A percentile compares a stretch with the other conserved stretches of the same genome.
Conservation (phyloP, 2,329 filamentous ascomycete species). For the Xylaria multiplex region DNA sequence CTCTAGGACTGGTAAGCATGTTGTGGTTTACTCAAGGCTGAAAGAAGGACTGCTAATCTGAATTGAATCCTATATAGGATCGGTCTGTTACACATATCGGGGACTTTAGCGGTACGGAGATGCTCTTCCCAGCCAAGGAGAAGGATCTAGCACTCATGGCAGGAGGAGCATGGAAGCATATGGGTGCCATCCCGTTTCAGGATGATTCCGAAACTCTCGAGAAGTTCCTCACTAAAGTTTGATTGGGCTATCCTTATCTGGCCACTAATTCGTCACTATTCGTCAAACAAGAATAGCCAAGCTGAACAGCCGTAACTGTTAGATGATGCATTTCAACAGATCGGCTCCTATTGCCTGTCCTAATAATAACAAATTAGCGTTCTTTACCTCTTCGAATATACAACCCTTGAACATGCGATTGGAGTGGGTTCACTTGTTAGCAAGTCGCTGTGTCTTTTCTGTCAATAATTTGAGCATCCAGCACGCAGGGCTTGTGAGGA, state of each 20-base stretch:
- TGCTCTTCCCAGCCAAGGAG: constrained; percentile 55
- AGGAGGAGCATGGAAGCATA: constrained; percentile 53
- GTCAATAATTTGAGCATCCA: no score
- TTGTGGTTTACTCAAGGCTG: no score
- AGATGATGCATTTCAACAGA: no score
- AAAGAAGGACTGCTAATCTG: constrained; percentile 6
- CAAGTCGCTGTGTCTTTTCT: no score
- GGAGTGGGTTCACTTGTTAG: no score
- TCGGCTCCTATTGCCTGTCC: no score
- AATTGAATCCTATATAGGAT: constrained; percentile 48
- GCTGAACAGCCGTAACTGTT: no score
- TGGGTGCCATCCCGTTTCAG: constrained; percentile 59
- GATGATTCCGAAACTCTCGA: constrained; percentile 45
- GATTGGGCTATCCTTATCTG: neutral
- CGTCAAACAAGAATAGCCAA: no score
- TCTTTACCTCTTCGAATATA: no score
- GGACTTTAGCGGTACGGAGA: constrained; percentile 54
- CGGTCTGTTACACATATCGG: constrained; percentile 57
- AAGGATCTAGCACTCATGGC: constrained; percentile 58
- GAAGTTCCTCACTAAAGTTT: constrained; percentile 16
- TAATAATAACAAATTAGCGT: no score
- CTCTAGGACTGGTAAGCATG: constrained; percentile 60
- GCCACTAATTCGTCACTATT: neutral
- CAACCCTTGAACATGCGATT: no score
- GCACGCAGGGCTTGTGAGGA: no score